Conservation (phyloP, 202 grass and related monocot species). For the Digitaria exilis region DNA sequence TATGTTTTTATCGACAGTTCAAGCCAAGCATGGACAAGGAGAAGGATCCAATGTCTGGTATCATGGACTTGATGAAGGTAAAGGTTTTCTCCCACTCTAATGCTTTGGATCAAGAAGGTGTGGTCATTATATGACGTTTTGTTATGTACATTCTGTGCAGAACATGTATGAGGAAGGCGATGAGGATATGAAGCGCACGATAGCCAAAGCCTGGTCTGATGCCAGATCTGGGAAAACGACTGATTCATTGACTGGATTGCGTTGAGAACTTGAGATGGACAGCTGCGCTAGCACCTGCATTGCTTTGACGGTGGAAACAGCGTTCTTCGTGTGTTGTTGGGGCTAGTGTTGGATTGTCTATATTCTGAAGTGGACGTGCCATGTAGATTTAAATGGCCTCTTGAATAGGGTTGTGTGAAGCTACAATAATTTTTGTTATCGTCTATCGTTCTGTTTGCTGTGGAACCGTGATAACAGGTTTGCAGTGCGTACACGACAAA, state of each 20-base stretch:
- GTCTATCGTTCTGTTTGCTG: background rate
- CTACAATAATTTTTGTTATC: background rate
- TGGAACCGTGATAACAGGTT: background rate
- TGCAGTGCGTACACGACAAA: background rate
- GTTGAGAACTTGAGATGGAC: conserved; percentile 33
- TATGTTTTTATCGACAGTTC: conserved; percentile 43
- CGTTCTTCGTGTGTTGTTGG: background rate
- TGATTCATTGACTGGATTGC: conserved; percentile 48
- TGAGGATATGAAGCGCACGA: conserved; percentile 81
- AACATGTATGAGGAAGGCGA: conserved; percentile 89
- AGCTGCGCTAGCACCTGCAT: background rate
- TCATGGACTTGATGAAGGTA: conserved; percentile 98
- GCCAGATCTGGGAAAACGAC: conserved; percentile 69
- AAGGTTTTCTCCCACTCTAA: background rate
- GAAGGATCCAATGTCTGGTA: conserved; percentile 90
- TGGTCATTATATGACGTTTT: background rate
- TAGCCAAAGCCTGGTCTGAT: conserved; percentile 73
- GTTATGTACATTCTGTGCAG: conserved; percentile 42
- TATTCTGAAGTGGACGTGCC: background rate
- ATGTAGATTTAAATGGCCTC: background rate
- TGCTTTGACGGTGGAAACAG: background rate
- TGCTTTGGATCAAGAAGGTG: background rate
- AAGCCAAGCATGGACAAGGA: conserved; percentile 74
- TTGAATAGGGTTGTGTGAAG: background rate
- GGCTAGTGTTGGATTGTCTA: conserved; percentile 1